Evolutionary conservation across 345 rosid genomes (phyloP).

Genomic region (Eucalyptus caleyi): DNA sequence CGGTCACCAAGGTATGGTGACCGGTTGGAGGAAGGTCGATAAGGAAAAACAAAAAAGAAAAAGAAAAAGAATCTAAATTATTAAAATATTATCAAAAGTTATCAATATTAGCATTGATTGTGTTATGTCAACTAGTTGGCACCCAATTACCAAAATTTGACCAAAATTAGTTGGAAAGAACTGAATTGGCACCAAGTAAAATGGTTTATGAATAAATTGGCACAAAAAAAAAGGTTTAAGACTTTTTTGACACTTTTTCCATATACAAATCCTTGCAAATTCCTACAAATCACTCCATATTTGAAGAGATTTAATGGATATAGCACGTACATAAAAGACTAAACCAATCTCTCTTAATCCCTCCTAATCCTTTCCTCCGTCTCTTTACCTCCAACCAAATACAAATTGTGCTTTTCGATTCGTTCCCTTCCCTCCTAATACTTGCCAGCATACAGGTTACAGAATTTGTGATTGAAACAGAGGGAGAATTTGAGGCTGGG

Average conservation of each 20-base stretch:
- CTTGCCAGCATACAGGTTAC: not conserved
- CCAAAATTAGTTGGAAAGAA: too few relatives aligned
- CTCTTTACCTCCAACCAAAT: not conserved
- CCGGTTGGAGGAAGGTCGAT: rapidly evolving
- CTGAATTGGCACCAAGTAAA: rapidly evolving
- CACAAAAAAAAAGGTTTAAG: too few relatives aligned
- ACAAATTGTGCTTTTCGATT: not conserved
- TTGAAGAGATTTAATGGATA: not conserved
- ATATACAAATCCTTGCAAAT: not conserved
- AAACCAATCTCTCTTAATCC: not conserved
- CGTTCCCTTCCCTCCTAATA: not conserved
- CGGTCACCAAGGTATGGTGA: rapidly evolving
- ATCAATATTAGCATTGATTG: rapidly evolving
- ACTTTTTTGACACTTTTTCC: too few relatives aligned
- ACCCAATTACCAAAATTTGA: rapidly evolving
- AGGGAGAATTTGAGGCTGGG: not conserved
- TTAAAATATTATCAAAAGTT: too few relatives aligned
- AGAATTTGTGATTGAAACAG: not conserved
- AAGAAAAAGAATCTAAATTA: too few relatives aligned
- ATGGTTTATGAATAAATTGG: too few relatives aligned
- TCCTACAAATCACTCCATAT: not conserved
- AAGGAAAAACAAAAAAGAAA: too few relatives aligned
- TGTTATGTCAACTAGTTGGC: rapidly evolving
- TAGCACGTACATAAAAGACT: not conserved
- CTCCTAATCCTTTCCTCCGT: not conserved